Conservation (phyloP, 352 stramenopile species). For the Pythium brachiatum region DNA sequence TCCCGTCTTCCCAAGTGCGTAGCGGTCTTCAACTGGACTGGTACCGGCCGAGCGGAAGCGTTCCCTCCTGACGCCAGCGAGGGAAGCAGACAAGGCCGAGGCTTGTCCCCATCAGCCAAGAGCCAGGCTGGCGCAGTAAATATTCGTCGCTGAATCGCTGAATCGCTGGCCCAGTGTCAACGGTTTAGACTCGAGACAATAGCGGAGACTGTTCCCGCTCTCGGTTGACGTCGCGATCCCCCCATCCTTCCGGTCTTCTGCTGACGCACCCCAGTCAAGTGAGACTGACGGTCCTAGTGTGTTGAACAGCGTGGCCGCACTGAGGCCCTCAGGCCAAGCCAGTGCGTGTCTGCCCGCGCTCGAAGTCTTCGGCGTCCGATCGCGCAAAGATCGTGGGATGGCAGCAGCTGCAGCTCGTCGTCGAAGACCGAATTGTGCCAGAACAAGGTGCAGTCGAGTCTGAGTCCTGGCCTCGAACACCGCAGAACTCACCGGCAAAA, state of each 20-base stretch:
- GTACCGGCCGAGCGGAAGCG: background rate
- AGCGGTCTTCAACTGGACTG: too few species aligned
- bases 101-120: background rate
- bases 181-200: background rate
- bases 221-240: background rate
- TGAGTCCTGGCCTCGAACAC: conserved; percentile 19
- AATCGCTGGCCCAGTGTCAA: background rate
- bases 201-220: background rate
- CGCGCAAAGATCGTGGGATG: conserved; percentile 3
- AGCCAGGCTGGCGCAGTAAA: background rate
- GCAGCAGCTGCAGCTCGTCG: background rate
- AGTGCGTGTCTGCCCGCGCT: conserved; percentile 1
- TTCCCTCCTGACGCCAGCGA: background rate
- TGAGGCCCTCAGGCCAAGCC: background rate
- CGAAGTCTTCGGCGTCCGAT: background rate
- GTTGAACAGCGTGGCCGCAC: background rate
- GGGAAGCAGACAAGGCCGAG: background rate
- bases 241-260: background rate
- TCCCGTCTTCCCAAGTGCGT: too few species aligned
- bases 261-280: background rate
- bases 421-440: conserved; percentile 13
- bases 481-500: background rate
- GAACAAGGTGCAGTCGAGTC: conserved; percentile 1
- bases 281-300: background rate
- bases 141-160: background rate